Base-by-base conservation (phyloP, 768 basidiomycete species). In the Panaeolus papilionaceus region DNA sequence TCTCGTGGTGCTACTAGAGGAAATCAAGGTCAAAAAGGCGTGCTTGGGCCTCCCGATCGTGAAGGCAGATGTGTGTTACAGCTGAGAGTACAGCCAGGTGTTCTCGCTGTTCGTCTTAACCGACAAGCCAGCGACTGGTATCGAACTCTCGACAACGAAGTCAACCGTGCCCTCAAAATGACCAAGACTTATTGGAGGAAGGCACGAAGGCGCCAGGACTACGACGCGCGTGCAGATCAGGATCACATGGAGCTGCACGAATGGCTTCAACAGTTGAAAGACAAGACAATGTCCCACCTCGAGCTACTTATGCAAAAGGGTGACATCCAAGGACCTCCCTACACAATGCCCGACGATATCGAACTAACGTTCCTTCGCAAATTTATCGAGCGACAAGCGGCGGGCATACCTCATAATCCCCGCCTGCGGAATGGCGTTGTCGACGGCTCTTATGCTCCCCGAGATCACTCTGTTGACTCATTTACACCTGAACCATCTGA, bases 161-260 rank as follows among this genome's bases (percentile, higher is more conserved):
- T 94, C 67, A 93, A 88, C 74, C 86, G 88, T 69, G 92, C 92
- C 16, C 86, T 94, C 72, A 93, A 93, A 76, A 81, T 92, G 71
- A 94, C 92, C 37, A 94, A 93, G 80, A 93, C 91, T 0, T 94
- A 92, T 76, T 94, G 92, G 92, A 84, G 92, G 70, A 94, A 94
- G 75, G 85, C 89, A n/a, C 82, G 89, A 66, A 82, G 92, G 78
- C 88, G 92, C 69, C 92, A 94, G 79, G 92, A 93, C 79, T 94
- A 92, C 79, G 91, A 94, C 75, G 88, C 91, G 63, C 88, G 90
- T 62, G 92, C 92, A 1, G 92, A 94, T 81, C 92, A 93, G 75
- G 92, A 94, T 75, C 92, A 94, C 73, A 94, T 94, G 92, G 92
- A 94, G 75, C 80, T 94, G 23, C 92, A 94, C 72, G 92, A 94